A percentile compares a stretch with the other conserved stretches of the same genome.
Evolutionary conservation across 306 rosid species (phyloP).

Genomic region (Vicia villosa): DNA sequence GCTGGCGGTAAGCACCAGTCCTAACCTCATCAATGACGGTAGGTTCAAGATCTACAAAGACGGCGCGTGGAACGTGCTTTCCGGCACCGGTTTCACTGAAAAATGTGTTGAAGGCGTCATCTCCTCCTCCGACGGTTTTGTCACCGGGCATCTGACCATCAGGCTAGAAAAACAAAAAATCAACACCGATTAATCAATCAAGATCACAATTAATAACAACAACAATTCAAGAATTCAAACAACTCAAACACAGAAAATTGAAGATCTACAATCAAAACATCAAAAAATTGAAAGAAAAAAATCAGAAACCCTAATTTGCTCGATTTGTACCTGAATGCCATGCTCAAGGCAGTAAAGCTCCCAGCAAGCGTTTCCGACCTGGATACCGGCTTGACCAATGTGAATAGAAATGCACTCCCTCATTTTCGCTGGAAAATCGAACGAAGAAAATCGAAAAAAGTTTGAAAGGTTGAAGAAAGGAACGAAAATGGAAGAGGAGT

Average conservation of each 20-base stretch:
- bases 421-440: slow-evolving; percentile 47
- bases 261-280: too few species aligned
- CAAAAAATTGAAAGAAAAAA: neutral
- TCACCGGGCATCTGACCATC: slow-evolving; percentile 90
- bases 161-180: slow-evolving; percentile 43
- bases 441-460: neutral
- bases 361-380: slow-evolving; percentile 87
- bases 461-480: neutral
- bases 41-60: slow-evolving; percentile 91
- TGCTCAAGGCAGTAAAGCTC: slow-evolving; percentile 87
- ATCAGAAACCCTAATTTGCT: neutral
- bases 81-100: slow-evolving; percentile 93
- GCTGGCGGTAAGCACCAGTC: slow-evolving; percentile 86
- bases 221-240: neutral
- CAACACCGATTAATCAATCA: neutral
- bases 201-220: too few species aligned
- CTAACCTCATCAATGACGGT: slow-evolving; percentile 90
- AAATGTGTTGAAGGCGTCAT: slow-evolving; percentile 90
- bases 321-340: slow-evolving; percentile 57
- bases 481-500: neutral
- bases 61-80: slow-evolving; percentile 85
- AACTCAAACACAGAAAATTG: neutral
- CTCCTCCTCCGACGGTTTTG: slow-evolving; percentile 81
- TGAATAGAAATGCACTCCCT: slow-evolving; percentile 88
- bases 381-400: slow-evolving; percentile 90